These are phyloP conservation scores for Spirogloea muscicola DNA, from an alignment of 139 green algal species.

Conservation along the genomic window DNA sequence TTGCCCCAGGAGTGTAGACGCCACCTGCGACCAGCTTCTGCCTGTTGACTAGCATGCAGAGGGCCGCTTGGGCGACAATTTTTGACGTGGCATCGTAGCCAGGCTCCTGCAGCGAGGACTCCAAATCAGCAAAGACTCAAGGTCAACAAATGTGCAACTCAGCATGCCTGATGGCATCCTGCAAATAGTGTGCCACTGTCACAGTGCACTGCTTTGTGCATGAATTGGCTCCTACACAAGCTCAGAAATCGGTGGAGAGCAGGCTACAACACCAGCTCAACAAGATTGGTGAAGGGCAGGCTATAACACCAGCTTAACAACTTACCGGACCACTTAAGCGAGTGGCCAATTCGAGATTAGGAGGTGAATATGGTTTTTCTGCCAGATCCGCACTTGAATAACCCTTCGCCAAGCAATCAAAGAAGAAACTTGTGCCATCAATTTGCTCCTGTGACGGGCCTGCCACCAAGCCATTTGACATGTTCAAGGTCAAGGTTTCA, in stretches of 20 bases:
- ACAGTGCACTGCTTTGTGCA: background rate
- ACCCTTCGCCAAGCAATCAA: conserved; percentile 11
- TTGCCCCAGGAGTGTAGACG: conserved; percentile 18
- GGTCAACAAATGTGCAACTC: background rate
- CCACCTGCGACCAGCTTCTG: background rate
- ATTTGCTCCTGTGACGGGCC: conserved; percentile 26
- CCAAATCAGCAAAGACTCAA: background rate
- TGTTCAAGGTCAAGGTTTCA: no score
- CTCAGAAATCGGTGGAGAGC: no score
- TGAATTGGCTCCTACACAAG: background rate
- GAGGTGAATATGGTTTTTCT: background rate
- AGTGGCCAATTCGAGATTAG: conserved; percentile 2
- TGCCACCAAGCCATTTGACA: conserved; percentile 1
- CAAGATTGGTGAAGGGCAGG: background rate
- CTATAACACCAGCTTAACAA: background rate
- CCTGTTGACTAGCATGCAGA: conserved; percentile 1
- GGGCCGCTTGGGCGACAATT: conserved; percentile 8
- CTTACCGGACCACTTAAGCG: conserved; percentile 9
- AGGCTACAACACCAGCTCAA: no score
- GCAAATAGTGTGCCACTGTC: background rate
- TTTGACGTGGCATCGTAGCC: conserved; percentile 30
- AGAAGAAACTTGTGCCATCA: conserved; percentile 1
- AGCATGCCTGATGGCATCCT: background rate
- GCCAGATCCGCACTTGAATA: conserved; percentile 1
- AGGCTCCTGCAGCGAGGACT: conserved; percentile 6